Percentiles rank a stretch among this genome's conserved stretches.
Evolutionary conservation across 2,329 filamentous ascomycete genomes (phyloP).

Genomic region (Pseudogymnoascus sp.): DNA sequence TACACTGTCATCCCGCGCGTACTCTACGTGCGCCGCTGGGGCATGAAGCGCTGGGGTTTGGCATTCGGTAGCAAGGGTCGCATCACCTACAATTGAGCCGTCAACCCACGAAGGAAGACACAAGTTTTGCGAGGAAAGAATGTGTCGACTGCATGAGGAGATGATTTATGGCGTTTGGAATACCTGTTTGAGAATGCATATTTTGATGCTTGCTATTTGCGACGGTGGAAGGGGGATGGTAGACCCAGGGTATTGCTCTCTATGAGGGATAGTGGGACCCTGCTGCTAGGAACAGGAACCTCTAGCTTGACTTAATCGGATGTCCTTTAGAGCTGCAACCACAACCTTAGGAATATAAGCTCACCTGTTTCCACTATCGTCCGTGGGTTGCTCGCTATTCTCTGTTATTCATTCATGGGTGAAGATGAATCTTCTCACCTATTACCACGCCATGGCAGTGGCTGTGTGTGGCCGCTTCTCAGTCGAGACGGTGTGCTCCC

Average conservation of each 20-base stretch:
- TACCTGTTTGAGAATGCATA: neutral
- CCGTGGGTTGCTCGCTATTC: neutral
- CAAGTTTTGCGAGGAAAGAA: neutral
- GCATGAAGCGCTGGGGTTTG: slow-evolving; percentile 18
- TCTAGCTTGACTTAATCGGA: neutral
- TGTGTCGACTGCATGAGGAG: neutral
- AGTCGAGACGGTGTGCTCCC: neutral
- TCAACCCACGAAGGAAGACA: neutral
- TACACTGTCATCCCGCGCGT: slow-evolving; percentile 19
- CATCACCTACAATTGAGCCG: slow-evolving; percentile 12
- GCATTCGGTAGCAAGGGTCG: slow-evolving; percentile 16
- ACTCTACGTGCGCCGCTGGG: slow-evolving; percentile 20
- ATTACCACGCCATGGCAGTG: neutral
- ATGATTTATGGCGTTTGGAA: neutral
- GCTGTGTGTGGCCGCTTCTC: neutral
- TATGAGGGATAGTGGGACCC: neutral
- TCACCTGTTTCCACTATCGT: neutral
- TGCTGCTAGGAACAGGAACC: neutral
- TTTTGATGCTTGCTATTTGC: neutral
- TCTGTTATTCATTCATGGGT: neutral
- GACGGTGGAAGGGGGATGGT: neutral
- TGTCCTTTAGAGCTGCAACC: neutral
- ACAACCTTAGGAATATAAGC: neutral
- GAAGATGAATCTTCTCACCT: neutral
- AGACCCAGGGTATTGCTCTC: neutral